Conservation (phyloP, 495 filamentous ascomycete genomes). For the Viridothelium virens region DNA sequence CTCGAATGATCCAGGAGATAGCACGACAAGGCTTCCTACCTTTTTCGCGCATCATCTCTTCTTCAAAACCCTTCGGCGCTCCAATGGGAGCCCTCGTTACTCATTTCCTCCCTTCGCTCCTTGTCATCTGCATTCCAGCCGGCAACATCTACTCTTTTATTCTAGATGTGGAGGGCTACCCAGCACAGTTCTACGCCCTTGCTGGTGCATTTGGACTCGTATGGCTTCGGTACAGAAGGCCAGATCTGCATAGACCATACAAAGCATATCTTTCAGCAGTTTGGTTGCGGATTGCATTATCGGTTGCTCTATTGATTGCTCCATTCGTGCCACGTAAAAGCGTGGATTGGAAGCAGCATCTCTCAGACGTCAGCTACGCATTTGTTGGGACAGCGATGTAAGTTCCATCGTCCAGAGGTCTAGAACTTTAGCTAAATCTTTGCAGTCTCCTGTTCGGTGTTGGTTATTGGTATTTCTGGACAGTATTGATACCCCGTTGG, state of each 20-base stretch:
- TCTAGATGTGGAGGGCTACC: slow-evolving; percentile 64
- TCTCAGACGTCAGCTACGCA: slow-evolving; percentile 67
- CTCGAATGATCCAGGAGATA: slow-evolving; percentile 62
- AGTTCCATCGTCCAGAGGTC: slow-evolving; percentile 34
- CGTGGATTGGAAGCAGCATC: slow-evolving; percentile 45
- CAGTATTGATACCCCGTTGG: slow-evolving; percentile 51
- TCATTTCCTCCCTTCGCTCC: slow-evolving; percentile 58
- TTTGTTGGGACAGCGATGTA: slow-evolving; percentile 63
- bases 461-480: slow-evolving; percentile 68
- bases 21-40: slow-evolving; percentile 64
- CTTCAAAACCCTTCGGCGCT: slow-evolving; percentile 58
- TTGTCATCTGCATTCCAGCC: slow-evolving; percentile 57
- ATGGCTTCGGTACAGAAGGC: slow-evolving; percentile 52
- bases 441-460: slow-evolving; percentile 52
- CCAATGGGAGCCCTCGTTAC: slow-evolving; percentile 60
- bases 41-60: slow-evolving; percentile 53
- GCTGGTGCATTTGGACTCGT: slow-evolving; percentile 54
- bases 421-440: slow-evolving; percentile 19
- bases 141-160: slow-evolving; percentile 68
- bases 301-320: slow-evolving; percentile 44
- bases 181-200: slow-evolving; percentile 53
- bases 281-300: slow-evolving; percentile 40
- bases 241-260: slow-evolving; percentile 58
- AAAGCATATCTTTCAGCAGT: slow-evolving; percentile 56
- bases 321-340: slow-evolving; percentile 49